Percentiles rank a stretch among this genome's conserved stretches.
These are phyloP conservation scores for Saccharomycopsis sp. DNA, from an alignment of 805 yeast species.

Conservation along the genomic window DNA sequence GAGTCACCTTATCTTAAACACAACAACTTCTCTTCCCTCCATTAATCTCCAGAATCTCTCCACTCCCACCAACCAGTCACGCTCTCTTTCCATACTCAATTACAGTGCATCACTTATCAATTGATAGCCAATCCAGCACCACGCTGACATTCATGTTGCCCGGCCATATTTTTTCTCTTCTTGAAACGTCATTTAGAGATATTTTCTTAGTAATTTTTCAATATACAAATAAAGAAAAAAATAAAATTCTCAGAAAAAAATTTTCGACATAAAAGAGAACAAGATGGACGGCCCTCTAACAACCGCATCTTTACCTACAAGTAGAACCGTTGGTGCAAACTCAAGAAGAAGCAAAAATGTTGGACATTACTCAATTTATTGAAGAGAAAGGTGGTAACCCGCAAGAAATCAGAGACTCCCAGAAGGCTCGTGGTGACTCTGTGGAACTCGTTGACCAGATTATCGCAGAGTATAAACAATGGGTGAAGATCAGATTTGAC, in stretches of 20 bases:
- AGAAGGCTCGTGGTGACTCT: conserved; percentile 87
- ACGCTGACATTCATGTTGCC: no score
- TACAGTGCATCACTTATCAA: no score
- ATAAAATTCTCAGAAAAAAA: not conserved
- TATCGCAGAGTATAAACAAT: conserved; percentile 80
- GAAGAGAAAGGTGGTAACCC: conserved; percentile 98
- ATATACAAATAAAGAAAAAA: no score
- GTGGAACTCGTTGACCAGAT: conserved; percentile 96
- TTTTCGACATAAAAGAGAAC: not conserved
- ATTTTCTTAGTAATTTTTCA: not conserved
- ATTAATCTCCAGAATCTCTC: no score
- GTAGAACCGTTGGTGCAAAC: no score
- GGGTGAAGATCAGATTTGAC: conserved; percentile 87
- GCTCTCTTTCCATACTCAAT: no score
- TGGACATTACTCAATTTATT: conserved; percentile 86
- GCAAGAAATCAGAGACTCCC: conserved; percentile 78
- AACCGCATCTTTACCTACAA: no score
- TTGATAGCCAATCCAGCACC: no score
- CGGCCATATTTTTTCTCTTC: not conserved
- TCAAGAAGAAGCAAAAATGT: conserved; percentile 52
- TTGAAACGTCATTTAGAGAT: not conserved
- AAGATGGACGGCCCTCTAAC: no score
- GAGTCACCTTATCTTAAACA: no score
- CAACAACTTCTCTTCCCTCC: no score
- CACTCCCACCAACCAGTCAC: no score